Evolutionary conservation across 179 eudicot species (phyloP).

Genomic region (Carnegiea gigantea): DNA sequence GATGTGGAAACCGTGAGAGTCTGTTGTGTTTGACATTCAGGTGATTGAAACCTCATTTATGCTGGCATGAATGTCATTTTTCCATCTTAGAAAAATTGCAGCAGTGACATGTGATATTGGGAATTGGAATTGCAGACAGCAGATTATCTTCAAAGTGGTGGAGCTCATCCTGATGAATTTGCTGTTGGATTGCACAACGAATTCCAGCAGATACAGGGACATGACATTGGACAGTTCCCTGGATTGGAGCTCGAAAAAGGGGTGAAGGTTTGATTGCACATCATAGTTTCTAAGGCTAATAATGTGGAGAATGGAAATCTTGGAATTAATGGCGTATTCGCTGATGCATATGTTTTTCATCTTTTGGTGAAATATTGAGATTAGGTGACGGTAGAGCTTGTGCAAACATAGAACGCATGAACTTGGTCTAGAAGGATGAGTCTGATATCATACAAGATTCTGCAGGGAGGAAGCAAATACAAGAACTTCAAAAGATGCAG

Average conservation of each 20-base stretch:
- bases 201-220: slow-evolving; percentile 58
- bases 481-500: slow-evolving; percentile 4
- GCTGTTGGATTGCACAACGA: slow-evolving; percentile 69
- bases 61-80: too few species aligned
- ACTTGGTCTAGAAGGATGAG: neutral
- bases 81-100: neutral
- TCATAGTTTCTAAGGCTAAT: neutral
- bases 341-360: neutral
- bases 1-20: neutral
- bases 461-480: neutral
- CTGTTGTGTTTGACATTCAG: neutral
- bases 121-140: slow-evolving; percentile 56
- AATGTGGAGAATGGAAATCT: neutral
- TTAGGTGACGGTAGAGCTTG: slow-evolving; percentile 28
- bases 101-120: neutral
- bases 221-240: slow-evolving; percentile 95
- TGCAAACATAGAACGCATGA: neutral
- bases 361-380: neutral
- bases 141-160: slow-evolving; percentile 73
- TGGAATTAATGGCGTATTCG: neutral
- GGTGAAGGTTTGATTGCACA: slow-evolving; percentile 16
- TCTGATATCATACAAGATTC: neutral
- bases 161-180: slow-evolving; percentile 66
- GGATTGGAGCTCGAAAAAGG: slow-evolving; percentile 45
- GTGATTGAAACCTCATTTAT: neutral